Evolutionary conservation across 805 yeast species (phyloP), one percentile per base, ranked within the genome.

Genomic region (Candida easanensis): DNA sequence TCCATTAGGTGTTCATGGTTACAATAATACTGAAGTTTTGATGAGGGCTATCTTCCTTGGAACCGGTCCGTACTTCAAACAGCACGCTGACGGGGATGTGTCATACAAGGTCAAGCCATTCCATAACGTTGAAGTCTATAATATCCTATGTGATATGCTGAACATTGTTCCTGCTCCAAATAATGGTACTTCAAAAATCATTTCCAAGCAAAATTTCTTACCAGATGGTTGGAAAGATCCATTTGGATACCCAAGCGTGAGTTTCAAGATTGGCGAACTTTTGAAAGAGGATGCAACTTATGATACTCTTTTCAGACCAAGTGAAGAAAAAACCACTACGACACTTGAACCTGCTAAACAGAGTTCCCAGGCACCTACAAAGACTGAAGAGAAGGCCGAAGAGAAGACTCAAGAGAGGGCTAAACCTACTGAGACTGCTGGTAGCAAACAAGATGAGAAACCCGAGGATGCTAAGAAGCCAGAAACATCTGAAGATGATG

Each of bases 11-110:
- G 84, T 84, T 1, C 95, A 88, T 62, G 97, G 97, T 2, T 90
- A 87, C 61, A 79, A 84, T 56, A 85, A 84, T 56, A 73, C 82
- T 0, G 88, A 82, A 48, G 74, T 83, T 6, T 66, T 88, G 44
- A 89, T 89, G 96, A 68, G 96, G 39, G 89, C 96, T 0, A 53
- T 87, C 9, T 90, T 91, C 60, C 54, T 88, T 32, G 95, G 84
- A 0, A 61, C 73, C 2, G 98, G 98, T 0, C 97, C 97, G 0
- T 85, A 74, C 56, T 89, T 90, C 62, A 57, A 64, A 31, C 39
- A 45, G 10, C 45, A 53, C 19, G 25, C 40, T 3, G 15, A 20
- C 3, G 18, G 33, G 5, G 48, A 46, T 4, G 33, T 39, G 4
- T 25, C 45, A 2, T 64, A 59, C 31, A 62, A 70, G 16, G 63